Percentiles rank a stretch among this genome's conserved stretches.
Conservation (phyloP, 768 basidiomycete genomes). For the Pisolithus tinctorius region DNA sequence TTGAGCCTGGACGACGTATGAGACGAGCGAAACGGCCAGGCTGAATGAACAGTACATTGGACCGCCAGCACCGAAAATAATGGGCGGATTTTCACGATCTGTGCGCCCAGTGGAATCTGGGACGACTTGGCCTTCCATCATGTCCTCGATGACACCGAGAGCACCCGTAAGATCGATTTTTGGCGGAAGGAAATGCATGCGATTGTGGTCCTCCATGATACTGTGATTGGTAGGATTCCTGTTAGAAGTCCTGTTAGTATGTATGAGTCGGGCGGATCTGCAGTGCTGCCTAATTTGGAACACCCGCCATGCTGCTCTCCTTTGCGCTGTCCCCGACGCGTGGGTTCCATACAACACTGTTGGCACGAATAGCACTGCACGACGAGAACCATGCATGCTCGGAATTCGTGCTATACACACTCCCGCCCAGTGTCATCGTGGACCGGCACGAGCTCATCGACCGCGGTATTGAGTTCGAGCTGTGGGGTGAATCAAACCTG, state of each 20-base stretch:
- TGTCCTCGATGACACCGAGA: conserved; percentile 20
- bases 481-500: conserved; percentile 34
- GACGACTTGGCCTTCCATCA: conserved; percentile 11
- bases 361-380: conserved; percentile 15
- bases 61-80: conserved; percentile 66
- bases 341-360: conserved; percentile 27
- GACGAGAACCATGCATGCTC: conserved; percentile 12
- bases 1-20: conserved; percentile 48
- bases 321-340: conserved; percentile 16
- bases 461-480: conserved; percentile 25
- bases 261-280: background rate
- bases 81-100: conserved; percentile 36
- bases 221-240: too few species aligned
- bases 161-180: conserved; percentile 5
- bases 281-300: background rate
- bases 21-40: conserved; percentile 1
- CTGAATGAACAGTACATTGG: conserved; percentile 46
- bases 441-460: conserved; percentile 39
- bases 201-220: conserved; percentile 12
- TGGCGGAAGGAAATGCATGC: conserved; percentile 9
- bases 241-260: too few species aligned
- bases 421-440: conserved; percentile 36
- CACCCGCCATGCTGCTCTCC: conserved; percentile 5
- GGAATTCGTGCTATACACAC: conserved; percentile 28
- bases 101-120: conserved; percentile 8